Conservation (phyloP, 305 asterid genomes). For the Fraxinus latifolia region DNA sequence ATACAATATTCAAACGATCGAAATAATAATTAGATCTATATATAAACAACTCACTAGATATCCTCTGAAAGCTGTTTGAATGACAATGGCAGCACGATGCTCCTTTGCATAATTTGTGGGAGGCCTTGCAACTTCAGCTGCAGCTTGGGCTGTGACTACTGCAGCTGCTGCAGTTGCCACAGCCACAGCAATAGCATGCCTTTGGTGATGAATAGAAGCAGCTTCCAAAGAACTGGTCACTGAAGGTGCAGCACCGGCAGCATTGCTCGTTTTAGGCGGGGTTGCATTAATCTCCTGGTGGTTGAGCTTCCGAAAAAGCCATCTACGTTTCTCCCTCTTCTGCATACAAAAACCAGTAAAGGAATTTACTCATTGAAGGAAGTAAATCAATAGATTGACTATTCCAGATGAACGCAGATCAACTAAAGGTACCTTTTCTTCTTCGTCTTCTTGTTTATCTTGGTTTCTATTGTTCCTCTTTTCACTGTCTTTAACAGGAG, state of each 20-base stretch:
- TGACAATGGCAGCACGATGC: constrained; percentile 31
- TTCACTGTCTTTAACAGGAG: constrained; percentile 37
- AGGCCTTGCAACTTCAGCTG: constrained; percentile 23
- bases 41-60: constrained; percentile 31
- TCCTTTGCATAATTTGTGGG: constrained; percentile 13
- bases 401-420: not conserved
- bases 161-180: constrained; percentile 22
- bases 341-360: constrained; percentile 13
- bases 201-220: constrained; percentile 2
- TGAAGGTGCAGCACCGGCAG: not conserved
- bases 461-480: constrained; percentile 20
- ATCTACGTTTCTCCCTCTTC: constrained; percentile 32
- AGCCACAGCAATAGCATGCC: constrained; percentile 28
- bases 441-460: constrained; percentile 27
- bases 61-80: constrained; percentile 48
- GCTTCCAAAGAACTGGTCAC: not conserved
- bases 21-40: not conserved
- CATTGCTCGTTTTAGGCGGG: not conserved
- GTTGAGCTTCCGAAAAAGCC: constrained; percentile 28
- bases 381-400: not conserved
- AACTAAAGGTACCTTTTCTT: constrained; percentile 27
- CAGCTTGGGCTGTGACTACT: constrained; percentile 26
- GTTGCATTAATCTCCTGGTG: constrained; percentile 4
- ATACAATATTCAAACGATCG: not conserved
- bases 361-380: not conserved